These are phyloP conservation scores for Xylariaceae sp. DNA, from an alignment of 2,329 filamentous ascomycete species.

Conservation along the genomic window DNA sequence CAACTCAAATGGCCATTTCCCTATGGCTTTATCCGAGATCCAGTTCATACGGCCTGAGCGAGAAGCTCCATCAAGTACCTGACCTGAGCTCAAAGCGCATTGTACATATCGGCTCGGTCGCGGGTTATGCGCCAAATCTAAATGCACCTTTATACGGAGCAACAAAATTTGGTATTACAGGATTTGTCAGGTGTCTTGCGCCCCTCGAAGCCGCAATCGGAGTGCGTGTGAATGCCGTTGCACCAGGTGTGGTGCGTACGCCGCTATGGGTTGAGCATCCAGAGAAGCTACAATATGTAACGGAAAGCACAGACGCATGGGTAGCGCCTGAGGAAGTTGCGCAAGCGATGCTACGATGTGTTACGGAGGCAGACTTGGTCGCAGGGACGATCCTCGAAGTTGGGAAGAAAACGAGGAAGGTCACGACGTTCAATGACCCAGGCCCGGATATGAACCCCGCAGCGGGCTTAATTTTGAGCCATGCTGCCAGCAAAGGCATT, in stretches of 20 bases:
- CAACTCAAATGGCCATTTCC: conserved; percentile 39
- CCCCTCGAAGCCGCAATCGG: conserved; percentile 32
- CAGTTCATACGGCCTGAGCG: neutral
- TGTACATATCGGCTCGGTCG: conserved; percentile 21
- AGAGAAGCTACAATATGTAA: conserved; percentile 28
- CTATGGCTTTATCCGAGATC: conserved; percentile 34
- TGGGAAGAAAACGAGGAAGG: neutral
- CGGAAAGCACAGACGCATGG: neutral
- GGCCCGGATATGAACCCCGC: neutral
- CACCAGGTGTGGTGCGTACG: conserved; percentile 43
- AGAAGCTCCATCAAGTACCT: conserved; percentile 25
- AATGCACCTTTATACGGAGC: conserved; percentile 39
- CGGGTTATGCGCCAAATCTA: conserved; percentile 35
- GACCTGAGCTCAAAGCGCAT: no score
- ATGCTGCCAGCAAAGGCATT: neutral
- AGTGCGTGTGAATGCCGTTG: conserved; percentile 43
- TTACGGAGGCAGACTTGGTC: neutral
- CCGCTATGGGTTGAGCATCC: conserved; percentile 46
- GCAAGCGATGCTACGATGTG: neutral
- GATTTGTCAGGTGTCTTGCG: conserved; percentile 41
- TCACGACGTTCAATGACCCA: neutral
- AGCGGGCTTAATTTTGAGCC: neutral
- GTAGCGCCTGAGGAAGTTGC: neutral
- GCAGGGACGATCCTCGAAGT: neutral
- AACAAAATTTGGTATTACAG: conserved; percentile 38